A percentile compares a stretch with the other conserved stretches of the same genome.
Conservation (phyloP, 2,329 filamentous ascomycete genomes). For the Epichloe bromicola region DNA sequence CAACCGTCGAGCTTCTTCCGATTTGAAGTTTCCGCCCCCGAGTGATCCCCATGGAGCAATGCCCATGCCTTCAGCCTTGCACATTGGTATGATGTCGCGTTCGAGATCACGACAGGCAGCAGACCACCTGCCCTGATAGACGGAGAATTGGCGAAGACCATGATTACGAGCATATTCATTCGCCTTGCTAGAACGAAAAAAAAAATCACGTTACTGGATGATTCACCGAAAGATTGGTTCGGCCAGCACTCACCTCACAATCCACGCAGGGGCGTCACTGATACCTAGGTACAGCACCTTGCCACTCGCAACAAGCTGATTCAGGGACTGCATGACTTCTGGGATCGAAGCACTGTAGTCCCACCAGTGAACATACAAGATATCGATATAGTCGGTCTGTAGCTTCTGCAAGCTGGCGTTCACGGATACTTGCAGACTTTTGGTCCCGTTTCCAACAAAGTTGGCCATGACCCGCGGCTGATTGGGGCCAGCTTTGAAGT, state of each 20-base stretch:
- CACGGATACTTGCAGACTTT: slow-evolving; percentile 44
- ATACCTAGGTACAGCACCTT: slow-evolving; percentile 56
- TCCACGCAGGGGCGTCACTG: slow-evolving; percentile 57
- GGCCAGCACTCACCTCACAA: slow-evolving; percentile 31
- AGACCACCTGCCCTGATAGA: slow-evolving; percentile 32
- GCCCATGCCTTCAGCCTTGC: slow-evolving; percentile 32
- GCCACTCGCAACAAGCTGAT: slow-evolving; percentile 43
- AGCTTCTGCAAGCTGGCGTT: slow-evolving; percentile 45
- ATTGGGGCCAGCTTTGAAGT: slow-evolving; percentile 33
- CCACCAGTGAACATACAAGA: slow-evolving; percentile 55
- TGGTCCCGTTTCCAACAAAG: slow-evolving; percentile 45
- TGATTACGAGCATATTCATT: slow-evolving; percentile 59
- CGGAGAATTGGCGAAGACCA: slow-evolving; percentile 53
- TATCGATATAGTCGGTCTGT: slow-evolving; percentile 56
- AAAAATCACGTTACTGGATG: not conserved
- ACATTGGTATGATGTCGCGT: slow-evolving; percentile 32
- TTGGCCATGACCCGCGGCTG: slow-evolving; percentile 35
- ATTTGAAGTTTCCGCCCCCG: slow-evolving; percentile 35
- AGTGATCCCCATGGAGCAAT: slow-evolving; percentile 46
- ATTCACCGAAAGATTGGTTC: not conserved
- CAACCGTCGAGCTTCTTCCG: slow-evolving; percentile 20
- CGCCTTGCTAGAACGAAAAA: slow-evolving; percentile 31
- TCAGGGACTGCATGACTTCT: slow-evolving; percentile 57
- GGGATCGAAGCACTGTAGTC: slow-evolving; percentile 53
- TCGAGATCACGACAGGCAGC: slow-evolving; percentile 27